These are phyloP conservation scores for Mimosa bimucronata DNA, from an alignment of 306 rosid species.

Conservation along the genomic window DNA sequence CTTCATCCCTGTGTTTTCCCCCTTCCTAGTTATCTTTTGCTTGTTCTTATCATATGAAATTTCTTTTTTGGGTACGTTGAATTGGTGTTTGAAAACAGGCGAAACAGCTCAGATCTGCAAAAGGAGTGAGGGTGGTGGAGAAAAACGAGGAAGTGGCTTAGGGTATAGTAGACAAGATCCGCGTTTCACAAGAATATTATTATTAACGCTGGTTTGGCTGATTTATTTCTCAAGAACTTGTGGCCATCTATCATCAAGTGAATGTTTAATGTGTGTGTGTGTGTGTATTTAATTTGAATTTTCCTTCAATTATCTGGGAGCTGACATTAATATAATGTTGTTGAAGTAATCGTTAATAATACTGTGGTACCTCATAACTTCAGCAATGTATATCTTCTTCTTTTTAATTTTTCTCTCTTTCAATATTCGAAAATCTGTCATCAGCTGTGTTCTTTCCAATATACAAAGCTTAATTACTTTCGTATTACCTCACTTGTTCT, in stretches of 20 bases:
- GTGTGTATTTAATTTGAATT: background rate
- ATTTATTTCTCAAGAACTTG: conserved; percentile 13
- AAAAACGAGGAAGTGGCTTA: conserved; percentile 62
- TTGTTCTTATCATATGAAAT: too few relatives aligned
- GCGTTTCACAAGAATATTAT: conserved; percentile 13
- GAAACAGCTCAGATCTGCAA: conserved; percentile 77
- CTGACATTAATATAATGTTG: background rate
- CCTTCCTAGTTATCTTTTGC: too few relatives aligned
- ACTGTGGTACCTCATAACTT: background rate
- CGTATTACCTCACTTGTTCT: background rate
- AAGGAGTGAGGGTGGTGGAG: conserved; percentile 92
- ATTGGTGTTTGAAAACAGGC: conserved; percentile 55
- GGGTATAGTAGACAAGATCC: conserved; percentile 3
- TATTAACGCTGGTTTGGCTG: background rate
- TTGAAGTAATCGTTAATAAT: background rate
- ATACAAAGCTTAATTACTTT: background rate
- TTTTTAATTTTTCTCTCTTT: background rate
- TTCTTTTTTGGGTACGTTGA: too few relatives aligned
- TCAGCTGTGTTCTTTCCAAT: background rate
- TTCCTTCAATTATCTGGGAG: conserved; percentile 8
- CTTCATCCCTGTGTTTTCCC: too few relatives aligned
- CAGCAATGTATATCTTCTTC: background rate
- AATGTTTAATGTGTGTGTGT: background rate
- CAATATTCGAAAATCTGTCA: background rate
- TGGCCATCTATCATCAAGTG: background rate